A percentile compares a stretch with the other conserved stretches of the same genome.
These are phyloP conservation scores for Pyracantha coccinea DNA, from an alignment of 331 rosid species.

Conservation along the genomic window DNA sequence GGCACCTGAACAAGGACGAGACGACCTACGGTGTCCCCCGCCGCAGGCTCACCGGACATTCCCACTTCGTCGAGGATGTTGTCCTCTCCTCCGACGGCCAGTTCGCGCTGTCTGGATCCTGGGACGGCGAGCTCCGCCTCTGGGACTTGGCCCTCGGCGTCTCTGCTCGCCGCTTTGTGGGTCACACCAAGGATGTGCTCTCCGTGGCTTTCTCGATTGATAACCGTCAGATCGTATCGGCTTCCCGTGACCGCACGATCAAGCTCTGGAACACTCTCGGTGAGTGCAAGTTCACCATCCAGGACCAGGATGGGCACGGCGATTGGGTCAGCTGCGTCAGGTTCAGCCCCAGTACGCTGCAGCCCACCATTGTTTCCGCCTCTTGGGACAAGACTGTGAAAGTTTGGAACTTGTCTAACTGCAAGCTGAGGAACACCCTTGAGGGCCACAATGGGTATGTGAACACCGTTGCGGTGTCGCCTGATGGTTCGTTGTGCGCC, in stretches of 20 bases:
- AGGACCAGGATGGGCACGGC: constrained; percentile 59
- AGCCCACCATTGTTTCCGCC: constrained; percentile 85
- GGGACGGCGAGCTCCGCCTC: constrained; percentile 98
- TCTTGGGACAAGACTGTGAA: constrained; percentile 86
- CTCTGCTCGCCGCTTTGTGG: constrained; percentile 83
- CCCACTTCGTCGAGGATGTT: constrained; percentile 85
- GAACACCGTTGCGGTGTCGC: constrained; percentile 86
- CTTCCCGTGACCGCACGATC: constrained; percentile 93
- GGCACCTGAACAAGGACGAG: constrained; percentile 89
- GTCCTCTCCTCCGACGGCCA: constrained; percentile 97
- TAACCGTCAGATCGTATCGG: constrained; percentile 97
- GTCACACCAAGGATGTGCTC: constrained; percentile 91
- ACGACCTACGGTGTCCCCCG: constrained; percentile 89
- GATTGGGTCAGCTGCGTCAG: constrained; percentile 96
- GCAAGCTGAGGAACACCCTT: constrained; percentile 69
- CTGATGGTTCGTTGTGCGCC: constrained; percentile 90
- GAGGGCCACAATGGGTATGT: constrained; percentile 79
- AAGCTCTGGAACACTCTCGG: constrained; percentile 98
- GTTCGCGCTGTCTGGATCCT: constrained; percentile 95
- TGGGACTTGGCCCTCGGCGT: constrained; percentile 82
- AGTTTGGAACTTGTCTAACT: constrained; percentile 82
- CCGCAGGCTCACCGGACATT: constrained; percentile 86
- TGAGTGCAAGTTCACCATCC: constrained; percentile 90
- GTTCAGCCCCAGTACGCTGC: constrained; percentile 62
- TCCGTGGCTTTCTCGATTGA: constrained; percentile 93